phyloP scores from a whole-genome alignment of 805 yeast species.

The Yamadazyma nakazawae region DNA sequence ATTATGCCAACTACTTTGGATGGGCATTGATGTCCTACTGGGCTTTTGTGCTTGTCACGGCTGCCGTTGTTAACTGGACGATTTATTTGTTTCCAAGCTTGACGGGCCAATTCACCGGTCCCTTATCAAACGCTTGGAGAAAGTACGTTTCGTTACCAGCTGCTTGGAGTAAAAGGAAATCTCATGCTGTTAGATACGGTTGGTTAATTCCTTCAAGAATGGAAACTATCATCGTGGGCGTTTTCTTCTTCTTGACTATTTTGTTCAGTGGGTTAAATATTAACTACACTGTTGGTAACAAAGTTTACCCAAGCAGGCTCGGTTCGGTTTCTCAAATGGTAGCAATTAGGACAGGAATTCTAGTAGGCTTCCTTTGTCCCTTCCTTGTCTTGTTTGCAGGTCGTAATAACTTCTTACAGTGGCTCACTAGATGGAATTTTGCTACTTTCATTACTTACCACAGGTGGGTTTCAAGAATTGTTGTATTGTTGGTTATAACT shows the following conservation, averaged over 20 bases:
- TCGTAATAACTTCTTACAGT: constrained; percentile 63
- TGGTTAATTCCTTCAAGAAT: constrained; percentile 46
- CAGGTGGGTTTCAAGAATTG: constrained; percentile 52
- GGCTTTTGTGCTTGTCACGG: constrained; percentile 34
- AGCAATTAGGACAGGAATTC: constrained; percentile 52
- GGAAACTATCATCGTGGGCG: constrained; percentile 40
- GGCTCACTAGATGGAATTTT: constrained; percentile 52
- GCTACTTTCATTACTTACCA: constrained; percentile 57
- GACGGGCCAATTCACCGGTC: constrained; percentile 17
- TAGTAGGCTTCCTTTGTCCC: constrained; percentile 54
- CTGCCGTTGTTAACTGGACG: constrained; percentile 24
- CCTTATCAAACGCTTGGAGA: constrained; percentile 17
- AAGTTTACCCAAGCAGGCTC: constrained; percentile 8
- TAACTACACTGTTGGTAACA: constrained; percentile 6
- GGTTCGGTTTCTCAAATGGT: constrained; percentile 33
- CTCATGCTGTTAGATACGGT: constrained; percentile 8
- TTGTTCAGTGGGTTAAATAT: constrained; percentile 15
- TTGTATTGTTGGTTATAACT: constrained; percentile 37
- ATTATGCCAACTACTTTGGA: constrained; percentile 29
- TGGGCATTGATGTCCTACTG: constrained; percentile 37
- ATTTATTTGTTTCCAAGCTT: constrained; percentile 21
- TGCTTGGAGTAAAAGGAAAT: constrained; percentile 14
- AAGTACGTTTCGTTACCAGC: constrained; percentile 19
- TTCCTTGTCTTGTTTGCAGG: constrained; percentile 62
- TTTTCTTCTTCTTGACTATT: constrained; percentile 24